Conservation (phyloP, 805 yeast genomes). For the Candida argentea region DNA sequence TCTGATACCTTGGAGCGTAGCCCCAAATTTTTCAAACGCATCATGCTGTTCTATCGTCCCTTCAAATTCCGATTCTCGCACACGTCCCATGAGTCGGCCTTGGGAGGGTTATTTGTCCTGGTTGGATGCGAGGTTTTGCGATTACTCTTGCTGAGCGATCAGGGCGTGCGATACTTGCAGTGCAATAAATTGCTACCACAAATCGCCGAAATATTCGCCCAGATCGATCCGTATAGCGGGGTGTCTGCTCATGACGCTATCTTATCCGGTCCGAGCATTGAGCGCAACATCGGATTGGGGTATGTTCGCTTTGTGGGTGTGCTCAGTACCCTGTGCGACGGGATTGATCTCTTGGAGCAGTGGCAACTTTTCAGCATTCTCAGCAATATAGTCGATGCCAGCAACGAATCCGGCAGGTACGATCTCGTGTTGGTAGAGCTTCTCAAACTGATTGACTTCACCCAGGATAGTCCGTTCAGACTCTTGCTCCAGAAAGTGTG, state of each 20-base stretch:
- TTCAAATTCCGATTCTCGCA: slow-evolving; percentile 68
- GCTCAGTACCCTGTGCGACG: slow-evolving; percentile 48
- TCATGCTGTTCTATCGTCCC: slow-evolving; percentile 84
- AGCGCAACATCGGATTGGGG: slow-evolving; percentile 60
- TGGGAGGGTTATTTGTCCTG: slow-evolving; percentile 46
- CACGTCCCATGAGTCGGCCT: slow-evolving; percentile 33
- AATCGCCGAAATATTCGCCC: slow-evolving; percentile 81
- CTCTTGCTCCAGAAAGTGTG: slow-evolving; percentile 57
- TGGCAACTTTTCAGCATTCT: slow-evolving; percentile 82
- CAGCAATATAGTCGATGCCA: slow-evolving; percentile 53
- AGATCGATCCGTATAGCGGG: slow-evolving; percentile 72
- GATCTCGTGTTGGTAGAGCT: slow-evolving; percentile 47
- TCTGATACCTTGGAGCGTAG: slow-evolving; percentile 65
- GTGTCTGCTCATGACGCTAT: slow-evolving; percentile 65
- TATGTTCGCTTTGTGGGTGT: slow-evolving; percentile 74
- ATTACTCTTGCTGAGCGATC: slow-evolving; percentile 48
- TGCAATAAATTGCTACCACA: slow-evolving; percentile 80
- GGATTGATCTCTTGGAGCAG: slow-evolving; percentile 59
- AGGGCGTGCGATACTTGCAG: slow-evolving; percentile 56
- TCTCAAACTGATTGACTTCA: slow-evolving; percentile 52
- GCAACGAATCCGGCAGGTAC: slow-evolving; percentile 17
- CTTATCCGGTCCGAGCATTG: slow-evolving; percentile 49
- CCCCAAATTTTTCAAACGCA: slow-evolving; percentile 77
- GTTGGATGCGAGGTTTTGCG: slow-evolving; percentile 72
- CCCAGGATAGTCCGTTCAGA: slow-evolving; percentile 54